phyloP scores from a whole-genome alignment of 345 rosid genomes.

The Dipteronia dyeriana region DNA sequence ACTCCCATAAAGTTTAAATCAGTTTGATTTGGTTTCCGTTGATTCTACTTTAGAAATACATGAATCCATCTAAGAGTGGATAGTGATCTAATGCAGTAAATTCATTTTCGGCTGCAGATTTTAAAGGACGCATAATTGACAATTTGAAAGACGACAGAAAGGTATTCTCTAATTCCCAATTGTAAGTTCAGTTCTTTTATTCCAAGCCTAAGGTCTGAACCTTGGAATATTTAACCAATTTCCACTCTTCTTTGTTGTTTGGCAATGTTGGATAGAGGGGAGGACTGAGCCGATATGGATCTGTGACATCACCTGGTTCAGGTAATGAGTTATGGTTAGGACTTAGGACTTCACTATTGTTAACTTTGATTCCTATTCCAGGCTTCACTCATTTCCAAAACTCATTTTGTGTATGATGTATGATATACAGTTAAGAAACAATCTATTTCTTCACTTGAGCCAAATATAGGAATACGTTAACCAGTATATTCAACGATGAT shows the following conservation, averaged over 20 bases:
- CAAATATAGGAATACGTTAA: neutral
- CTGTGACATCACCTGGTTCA: slow-evolving; percentile 58
- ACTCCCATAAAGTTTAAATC: neutral
- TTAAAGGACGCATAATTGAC: slow-evolving; percentile 55
- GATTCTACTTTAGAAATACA: neutral
- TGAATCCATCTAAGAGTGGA: neutral
- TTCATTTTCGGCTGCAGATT: slow-evolving; percentile 39
- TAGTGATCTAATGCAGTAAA: neutral
- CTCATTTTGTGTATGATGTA: neutral
- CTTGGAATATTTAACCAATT: slow-evolving; percentile 17
- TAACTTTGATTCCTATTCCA: neutral
- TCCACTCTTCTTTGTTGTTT: slow-evolving; percentile 8
- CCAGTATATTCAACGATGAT: neutral
- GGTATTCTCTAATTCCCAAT: slow-evolving; percentile 35
- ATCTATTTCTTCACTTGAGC: neutral
- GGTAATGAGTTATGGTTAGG: slow-evolving; percentile 31
- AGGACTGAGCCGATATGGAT: slow-evolving; percentile 52
- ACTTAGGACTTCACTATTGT: slow-evolving; percentile 9
- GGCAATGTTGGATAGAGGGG: slow-evolving; percentile 40
- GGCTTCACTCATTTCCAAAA: neutral
- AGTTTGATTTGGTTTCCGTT: neutral
- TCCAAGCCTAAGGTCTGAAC: slow-evolving; percentile 11
- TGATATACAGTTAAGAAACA: neutral
- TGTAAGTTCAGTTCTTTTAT: neutral
- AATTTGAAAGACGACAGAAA: slow-evolving; percentile 59